Evolutionary conservation across 345 rosid species (phyloP).

Genomic region (Cardamine resedifolia): DNA sequence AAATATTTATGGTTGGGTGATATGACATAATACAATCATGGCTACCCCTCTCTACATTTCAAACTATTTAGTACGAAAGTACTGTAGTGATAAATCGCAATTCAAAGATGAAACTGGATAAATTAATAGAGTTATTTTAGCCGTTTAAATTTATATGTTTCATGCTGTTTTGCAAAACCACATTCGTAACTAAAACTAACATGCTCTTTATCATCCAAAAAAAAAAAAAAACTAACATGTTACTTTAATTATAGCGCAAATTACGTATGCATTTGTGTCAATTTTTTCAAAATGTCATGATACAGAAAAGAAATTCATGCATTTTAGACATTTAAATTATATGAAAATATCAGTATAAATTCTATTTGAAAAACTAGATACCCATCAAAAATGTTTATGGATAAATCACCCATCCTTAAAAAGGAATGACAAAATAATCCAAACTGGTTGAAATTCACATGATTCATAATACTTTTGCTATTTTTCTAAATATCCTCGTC

Average conservation of each 20-base stretch:
- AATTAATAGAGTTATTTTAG: background rate
- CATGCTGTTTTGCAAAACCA: background rate
- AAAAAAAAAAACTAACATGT: background rate
- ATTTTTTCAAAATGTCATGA: background rate
- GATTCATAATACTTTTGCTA: too few relatives aligned
- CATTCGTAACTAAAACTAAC: background rate
- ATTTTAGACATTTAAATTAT: background rate
- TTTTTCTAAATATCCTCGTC: too few relatives aligned
- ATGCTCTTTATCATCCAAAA: too few relatives aligned
- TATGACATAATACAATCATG: constrained; percentile 24
- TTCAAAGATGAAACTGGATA: background rate
- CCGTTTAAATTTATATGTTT: background rate
- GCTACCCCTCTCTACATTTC: background rate
- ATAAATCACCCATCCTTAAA: too few relatives aligned
- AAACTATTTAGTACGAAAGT: background rate
- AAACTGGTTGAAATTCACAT: too few relatives aligned
- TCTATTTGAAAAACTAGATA: background rate
- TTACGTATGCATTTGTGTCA: background rate
- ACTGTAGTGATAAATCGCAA: background rate
- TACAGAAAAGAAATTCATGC: background rate
- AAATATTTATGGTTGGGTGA: constrained; percentile 16
- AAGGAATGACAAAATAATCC: too few relatives aligned
- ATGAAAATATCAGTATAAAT: background rate
- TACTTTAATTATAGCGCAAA: background rate
- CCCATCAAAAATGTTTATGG: background rate